These are phyloP conservation scores for Chrysanthemum makinoi DNA, from an alignment of 129 eudicot genomes.

Conservation along the genomic window DNA sequence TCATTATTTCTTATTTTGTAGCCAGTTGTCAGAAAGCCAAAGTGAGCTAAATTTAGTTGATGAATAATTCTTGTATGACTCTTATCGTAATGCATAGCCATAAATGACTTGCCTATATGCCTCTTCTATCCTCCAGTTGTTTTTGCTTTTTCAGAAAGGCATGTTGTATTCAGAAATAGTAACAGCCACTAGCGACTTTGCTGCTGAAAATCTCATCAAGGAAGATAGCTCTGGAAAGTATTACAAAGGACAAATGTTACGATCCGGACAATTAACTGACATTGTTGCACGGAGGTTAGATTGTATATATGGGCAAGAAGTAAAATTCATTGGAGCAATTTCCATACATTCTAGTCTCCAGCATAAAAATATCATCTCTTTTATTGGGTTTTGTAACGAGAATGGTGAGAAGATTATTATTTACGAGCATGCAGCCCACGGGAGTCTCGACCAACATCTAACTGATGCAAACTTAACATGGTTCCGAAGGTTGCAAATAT, in stretches of 20 bases:
- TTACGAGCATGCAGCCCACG: not conserved
- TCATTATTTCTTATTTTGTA: no score
- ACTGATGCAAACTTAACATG: not conserved
- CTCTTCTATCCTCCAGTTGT: no score
- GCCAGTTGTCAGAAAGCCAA: no score
- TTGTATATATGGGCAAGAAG: not conserved
- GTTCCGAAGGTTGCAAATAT: not conserved
- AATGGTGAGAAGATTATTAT: not conserved
- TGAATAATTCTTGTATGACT: no score
- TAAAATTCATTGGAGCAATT: not conserved
- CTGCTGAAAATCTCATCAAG: not conserved
- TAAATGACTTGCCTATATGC: no score
- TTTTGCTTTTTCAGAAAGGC: no score
- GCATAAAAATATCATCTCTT: slow-evolving; percentile 3
- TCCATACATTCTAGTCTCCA: not conserved
- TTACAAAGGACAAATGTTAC: slow-evolving; percentile 1
- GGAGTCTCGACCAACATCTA: not conserved
- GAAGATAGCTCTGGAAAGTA: not conserved
- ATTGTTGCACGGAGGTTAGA: slow-evolving; percentile 10
- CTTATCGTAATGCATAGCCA: no score
- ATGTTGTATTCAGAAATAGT: not conserved
- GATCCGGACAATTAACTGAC: not conserved
- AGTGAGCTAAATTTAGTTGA: no score
- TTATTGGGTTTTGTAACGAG: not conserved
- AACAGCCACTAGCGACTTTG: slow-evolving; percentile 1